These are phyloP conservation scores for Penicillium bovifimosum DNA, from an alignment of 495 filamentous ascomycete genomes.

Conservation along the genomic window DNA sequence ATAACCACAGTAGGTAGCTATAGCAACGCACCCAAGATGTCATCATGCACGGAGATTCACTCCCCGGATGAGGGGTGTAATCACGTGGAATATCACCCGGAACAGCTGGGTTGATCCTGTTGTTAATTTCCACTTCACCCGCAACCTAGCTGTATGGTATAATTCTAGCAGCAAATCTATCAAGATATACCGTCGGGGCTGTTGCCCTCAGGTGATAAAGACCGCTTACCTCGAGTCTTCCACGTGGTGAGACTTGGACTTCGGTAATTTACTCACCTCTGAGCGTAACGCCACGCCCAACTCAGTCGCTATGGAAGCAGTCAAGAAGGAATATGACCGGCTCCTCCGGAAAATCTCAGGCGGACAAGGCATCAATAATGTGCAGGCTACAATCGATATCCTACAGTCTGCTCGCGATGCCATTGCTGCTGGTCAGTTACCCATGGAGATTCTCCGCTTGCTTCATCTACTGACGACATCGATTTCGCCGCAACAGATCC, in stretches of 20 bases:
- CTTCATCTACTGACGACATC: slow-evolving; percentile 10
- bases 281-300: slow-evolving; percentile 6
- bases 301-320: slow-evolving; percentile 53
- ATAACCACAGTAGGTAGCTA: too few relatives aligned
- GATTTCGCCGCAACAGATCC: slow-evolving; percentile 49
- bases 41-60: too few relatives aligned
- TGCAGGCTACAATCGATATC: slow-evolving; percentile 73
- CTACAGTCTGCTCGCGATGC: slow-evolving; percentile 65
- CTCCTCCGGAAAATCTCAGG: slow-evolving; percentile 67
- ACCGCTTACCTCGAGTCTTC: neutral
- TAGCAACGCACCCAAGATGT: too few relatives aligned
- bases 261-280: slow-evolving; percentile 27
- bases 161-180: neutral
- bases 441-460: slow-evolving; percentile 3
- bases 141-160: too few relatives aligned
- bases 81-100: neutral
- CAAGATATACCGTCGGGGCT: neutral
- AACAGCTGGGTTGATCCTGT: neutral
- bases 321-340: slow-evolving; percentile 67
- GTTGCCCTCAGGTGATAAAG: neutral
- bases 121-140: neutral
- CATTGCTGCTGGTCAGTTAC: slow-evolving; percentile 56
- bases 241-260: slow-evolving; percentile 15
- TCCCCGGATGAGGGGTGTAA: neutral
- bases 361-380: slow-evolving; percentile 61